Evolutionary conservation across 495 filamentous ascomycete species (phyloP).

Genomic region (Tuber aestivum): DNA sequence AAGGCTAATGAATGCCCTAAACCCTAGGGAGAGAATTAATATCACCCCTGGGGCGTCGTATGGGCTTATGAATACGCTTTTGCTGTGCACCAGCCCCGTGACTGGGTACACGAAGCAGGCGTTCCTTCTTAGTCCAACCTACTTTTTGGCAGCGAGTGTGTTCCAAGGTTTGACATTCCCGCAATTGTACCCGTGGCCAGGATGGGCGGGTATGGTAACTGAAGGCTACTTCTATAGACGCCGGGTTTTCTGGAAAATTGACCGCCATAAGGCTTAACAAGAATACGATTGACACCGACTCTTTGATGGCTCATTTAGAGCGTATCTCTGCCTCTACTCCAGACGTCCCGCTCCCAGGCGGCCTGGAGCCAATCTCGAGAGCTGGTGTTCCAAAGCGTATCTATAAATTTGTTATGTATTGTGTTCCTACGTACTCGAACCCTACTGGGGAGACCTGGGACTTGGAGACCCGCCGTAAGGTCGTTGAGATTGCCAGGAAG

Average conservation of each 20-base stretch:
- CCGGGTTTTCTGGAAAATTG: conserved; percentile 33
- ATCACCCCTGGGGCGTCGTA: conserved; percentile 77
- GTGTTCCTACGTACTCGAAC: conserved; percentile 75
- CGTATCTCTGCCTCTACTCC: conserved; percentile 20
- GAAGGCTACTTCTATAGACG: conserved; percentile 17
- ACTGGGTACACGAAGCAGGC: conserved; percentile 62
- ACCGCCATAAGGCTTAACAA: conserved; percentile 25
- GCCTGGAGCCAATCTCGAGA: conserved; percentile 48
- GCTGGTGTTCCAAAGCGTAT: conserved; percentile 42
- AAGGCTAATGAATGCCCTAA: conserved; percentile 35
- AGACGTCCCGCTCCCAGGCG: conserved; percentile 23
- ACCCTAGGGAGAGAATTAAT: conserved; percentile 55
- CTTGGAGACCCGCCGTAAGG: conserved; percentile 52
- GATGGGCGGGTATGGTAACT: background rate
- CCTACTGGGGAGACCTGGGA: conserved; percentile 71
- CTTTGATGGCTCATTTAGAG: conserved; percentile 15
- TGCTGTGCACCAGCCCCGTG: conserved; percentile 66
- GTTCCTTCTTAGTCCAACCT: conserved; percentile 75
- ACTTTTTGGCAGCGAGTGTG: conserved; percentile 69
- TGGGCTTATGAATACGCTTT: conserved; percentile 64
- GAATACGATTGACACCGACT: conserved; percentile 26
- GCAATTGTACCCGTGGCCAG: background rate
- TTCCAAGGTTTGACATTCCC: conserved; percentile 70
- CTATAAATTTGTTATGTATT: conserved; percentile 80
- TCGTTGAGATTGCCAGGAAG: conserved; percentile 63